These are phyloP conservation scores for Hanseniaspora taiwanica DNA, from an alignment of 805 yeast genomes.

Conservation along the genomic window DNA sequence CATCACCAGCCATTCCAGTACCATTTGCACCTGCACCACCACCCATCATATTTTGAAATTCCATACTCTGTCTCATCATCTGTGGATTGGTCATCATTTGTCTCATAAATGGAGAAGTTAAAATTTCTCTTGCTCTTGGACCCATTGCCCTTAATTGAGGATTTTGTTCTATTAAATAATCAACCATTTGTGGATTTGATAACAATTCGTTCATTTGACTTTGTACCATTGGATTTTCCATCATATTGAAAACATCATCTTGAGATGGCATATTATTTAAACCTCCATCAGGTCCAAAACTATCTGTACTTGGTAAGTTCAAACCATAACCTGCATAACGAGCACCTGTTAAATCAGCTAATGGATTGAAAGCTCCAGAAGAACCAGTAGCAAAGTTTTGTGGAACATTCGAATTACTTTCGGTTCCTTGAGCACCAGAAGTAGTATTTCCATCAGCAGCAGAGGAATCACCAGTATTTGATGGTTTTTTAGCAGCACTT, in stretches of 20 bases:
- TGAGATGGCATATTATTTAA: slow-evolving; percentile 33
- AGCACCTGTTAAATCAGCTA: slow-evolving; percentile 89
- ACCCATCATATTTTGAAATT: slow-evolving; percentile 45
- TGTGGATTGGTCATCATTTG: slow-evolving; percentile 75
- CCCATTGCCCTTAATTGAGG: slow-evolving; percentile 82
- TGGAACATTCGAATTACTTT: slow-evolving; percentile 34
- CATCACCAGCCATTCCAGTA: slow-evolving; percentile 11
- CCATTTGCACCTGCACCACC: slow-evolving; percentile 20
- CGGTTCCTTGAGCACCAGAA: slow-evolving; percentile 6
- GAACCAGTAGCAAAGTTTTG: slow-evolving; percentile 69
- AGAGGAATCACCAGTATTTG: slow-evolving; percentile 22
- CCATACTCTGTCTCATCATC: slow-evolving; percentile 70
- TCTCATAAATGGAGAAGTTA: slow-evolving; percentile 74
- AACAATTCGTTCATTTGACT: slow-evolving; percentile 74
- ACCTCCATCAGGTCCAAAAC: slow-evolving; percentile 95
- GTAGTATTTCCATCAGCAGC: slow-evolving; percentile 13
- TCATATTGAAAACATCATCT: slow-evolving; percentile 58
- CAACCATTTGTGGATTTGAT: slow-evolving; percentile 80
- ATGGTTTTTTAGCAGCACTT: slow-evolving; percentile 37
- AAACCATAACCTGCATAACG: slow-evolving; percentile 82
- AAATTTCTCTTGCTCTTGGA: slow-evolving; percentile 74
- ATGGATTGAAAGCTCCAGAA: slow-evolving; percentile 74
- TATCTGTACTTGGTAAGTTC: slow-evolving; percentile 71
- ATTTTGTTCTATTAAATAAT: slow-evolving; percentile 63
- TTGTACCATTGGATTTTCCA: slow-evolving; percentile 71